Evolutionary conservation across 805 yeast species (phyloP), one percentile per base, ranked within the genome.

Genomic region (Deakozyma indianensis): DNA sequence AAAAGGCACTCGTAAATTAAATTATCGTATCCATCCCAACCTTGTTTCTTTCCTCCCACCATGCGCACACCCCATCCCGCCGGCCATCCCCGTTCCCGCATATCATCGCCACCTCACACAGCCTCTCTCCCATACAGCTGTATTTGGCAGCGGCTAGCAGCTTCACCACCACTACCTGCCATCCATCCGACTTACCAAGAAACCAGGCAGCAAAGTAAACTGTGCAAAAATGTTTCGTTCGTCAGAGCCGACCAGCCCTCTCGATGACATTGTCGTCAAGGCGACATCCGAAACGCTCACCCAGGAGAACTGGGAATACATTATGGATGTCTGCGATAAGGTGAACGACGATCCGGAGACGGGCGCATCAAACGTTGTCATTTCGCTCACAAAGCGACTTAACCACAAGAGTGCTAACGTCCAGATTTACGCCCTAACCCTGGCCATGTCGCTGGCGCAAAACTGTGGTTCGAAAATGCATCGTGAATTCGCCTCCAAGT

Each of bases 381-480:
- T 61, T 21, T 59, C 73, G 1, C 58, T 81, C 16, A 64, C 67
- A 47, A 62, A 66, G 29, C 69, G 81, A 44, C 62, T 82, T 22
- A 23, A 67, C 67, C 29, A 62, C 66, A 42, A 44, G 23, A 79
- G 78, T 54, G 88, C 83, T 20, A 83, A 82, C 57, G 77, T 78
- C 2, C 73, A 79, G 35, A 59, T 83, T 43, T 69, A 83, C 56
- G 62, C 82, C 0, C 56, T 83, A 43, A 64, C 69, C 7, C 56
- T 67, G 41, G 54, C 79, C 20, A 70, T 73, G 23, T 74, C 86
- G 3, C 55, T 83, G 23, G 84, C 86, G 2, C 86, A 81, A 57
- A 83, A 82, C 59, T 81, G 90, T 60, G 88, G 88, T 2, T 75
- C 85, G 11, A 69, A 77, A 57, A 70, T 77, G 65, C 76, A 74